A percentile compares a stretch with the other conserved stretches of the same genome.
Conservation (phyloP, 371 early-diverging fungal genomes). For the Apophysomyces sp. region DNA sequence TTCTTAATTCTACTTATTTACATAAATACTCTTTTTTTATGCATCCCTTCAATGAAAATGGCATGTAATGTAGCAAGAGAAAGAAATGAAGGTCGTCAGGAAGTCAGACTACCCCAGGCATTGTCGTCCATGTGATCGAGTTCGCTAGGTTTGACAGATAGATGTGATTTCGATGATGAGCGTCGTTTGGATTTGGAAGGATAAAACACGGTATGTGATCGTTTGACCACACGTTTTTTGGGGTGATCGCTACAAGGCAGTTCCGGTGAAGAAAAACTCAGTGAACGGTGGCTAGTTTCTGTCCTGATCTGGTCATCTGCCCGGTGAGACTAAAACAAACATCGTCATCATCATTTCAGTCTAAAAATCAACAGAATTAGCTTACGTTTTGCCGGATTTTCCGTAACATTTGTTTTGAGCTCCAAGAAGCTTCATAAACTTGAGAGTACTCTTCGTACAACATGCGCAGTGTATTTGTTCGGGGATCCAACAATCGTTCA, state of each 20-base stretch:
- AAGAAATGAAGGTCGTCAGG: background rate
- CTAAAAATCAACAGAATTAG: background rate
- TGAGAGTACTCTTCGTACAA: conserved; percentile 18
- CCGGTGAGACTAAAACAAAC: background rate
- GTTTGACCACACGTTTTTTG: background rate
- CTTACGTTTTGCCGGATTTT: conserved; percentile 24
- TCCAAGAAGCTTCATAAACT: conserved; percentile 22
- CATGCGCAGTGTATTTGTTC: conserved; percentile 4
- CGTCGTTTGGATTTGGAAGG: background rate
- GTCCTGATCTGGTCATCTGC: background rate
- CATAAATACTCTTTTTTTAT: too few relatives aligned
- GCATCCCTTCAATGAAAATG: too few relatives aligned
- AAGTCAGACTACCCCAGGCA: conserved; percentile 18
- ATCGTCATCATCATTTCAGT: background rate
- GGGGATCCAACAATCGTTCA: conserved; percentile 7
- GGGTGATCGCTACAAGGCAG: background rate
- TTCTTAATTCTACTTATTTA: too few relatives aligned
- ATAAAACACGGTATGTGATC: background rate
- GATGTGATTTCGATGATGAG: background rate
- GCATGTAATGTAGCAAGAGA: background rate
- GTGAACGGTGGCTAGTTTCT: background rate
- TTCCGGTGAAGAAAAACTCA: background rate
- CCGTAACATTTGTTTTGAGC: conserved; percentile 30
- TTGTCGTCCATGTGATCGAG: conserved; percentile 12
- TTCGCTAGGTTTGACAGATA: background rate